A percentile compares a stretch with the other conserved stretches of the same genome.
These are phyloP conservation scores for Yarrowia phangngaensis DNA, from an alignment of 805 yeast species.

Conservation along the genomic window DNA sequence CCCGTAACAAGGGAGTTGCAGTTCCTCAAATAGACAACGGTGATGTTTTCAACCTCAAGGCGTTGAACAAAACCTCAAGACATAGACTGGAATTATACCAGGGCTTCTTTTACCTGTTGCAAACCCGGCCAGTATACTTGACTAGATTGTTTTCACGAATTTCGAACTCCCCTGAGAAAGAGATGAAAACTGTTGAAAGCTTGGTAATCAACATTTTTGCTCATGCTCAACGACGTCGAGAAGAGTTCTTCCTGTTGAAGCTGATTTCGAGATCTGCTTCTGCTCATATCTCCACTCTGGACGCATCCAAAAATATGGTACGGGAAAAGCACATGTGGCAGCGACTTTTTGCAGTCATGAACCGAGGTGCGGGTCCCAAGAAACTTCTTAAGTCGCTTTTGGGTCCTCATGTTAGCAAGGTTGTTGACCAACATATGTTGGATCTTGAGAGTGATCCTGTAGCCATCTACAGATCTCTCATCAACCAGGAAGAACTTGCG, in stretches of 20 bases:
- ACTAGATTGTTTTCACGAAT: constrained; percentile 48
- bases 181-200: constrained; percentile 37
- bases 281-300: constrained; percentile 32
- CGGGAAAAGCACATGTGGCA: constrained; percentile 44
- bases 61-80: constrained; percentile 42
- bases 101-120: constrained; percentile 73
- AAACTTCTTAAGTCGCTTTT: constrained; percentile 40
- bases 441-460: constrained; percentile 81
- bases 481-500: constrained; percentile 38
- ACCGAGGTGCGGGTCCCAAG: constrained; percentile 41
- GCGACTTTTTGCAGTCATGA: constrained; percentile 43
- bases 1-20: constrained; percentile 42
- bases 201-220: constrained; percentile 40
- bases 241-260: constrained; percentile 63
- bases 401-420: constrained; percentile 39
- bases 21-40: constrained; percentile 34
- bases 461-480: constrained; percentile 35
- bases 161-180: constrained; percentile 37
- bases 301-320: constrained; percentile 29
- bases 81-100: constrained; percentile 64
- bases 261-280: constrained; percentile 44
- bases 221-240: constrained; percentile 51
- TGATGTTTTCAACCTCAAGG: constrained; percentile 40
- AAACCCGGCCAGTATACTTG: constrained; percentile 75
- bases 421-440: constrained; percentile 38